Conservation (phyloP, 2,329 filamentous ascomycete genomes). For the Lasiodiplodia citricola region DNA sequence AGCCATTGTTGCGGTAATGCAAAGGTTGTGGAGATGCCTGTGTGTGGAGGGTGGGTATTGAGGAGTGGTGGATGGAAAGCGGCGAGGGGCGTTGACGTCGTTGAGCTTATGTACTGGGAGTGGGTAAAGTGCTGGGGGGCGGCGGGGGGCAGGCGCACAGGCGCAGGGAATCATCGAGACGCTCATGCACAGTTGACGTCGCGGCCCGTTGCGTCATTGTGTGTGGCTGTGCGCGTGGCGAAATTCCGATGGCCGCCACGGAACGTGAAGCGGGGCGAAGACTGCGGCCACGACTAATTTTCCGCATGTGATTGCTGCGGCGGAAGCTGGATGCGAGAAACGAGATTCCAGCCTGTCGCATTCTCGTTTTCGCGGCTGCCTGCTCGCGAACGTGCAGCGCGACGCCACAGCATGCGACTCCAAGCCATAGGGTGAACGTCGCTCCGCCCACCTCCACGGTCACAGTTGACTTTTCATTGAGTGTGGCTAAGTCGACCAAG, state of each 20-base stretch:
- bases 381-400: constrained; percentile 4
- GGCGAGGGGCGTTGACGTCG: constrained; percentile 17
- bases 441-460: background rate
- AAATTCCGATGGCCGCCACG: background rate
- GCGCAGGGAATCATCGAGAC: constrained; percentile 18
- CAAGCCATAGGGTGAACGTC: constrained; percentile 1
- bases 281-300: constrained; percentile 4
- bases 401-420: background rate
- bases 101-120: constrained; percentile 15
- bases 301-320: background rate
- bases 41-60: background rate
- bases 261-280: background rate
- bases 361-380: constrained; percentile 15
- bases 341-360: constrained; percentile 8
- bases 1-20: constrained; percentile 50
- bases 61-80: background rate
- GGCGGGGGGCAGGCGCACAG: constrained; percentile 10
- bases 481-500: background rate
- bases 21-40: background rate
- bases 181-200: constrained; percentile 2
- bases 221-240: constrained; percentile 17
- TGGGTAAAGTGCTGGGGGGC: constrained; percentile 14
- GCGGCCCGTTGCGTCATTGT: constrained; percentile 12
- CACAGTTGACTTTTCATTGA: constrained; percentile 1
- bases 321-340: background rate